Base-by-base conservation (phyloP, 306 rosid species). In the Arachis hypogaea region DNA sequence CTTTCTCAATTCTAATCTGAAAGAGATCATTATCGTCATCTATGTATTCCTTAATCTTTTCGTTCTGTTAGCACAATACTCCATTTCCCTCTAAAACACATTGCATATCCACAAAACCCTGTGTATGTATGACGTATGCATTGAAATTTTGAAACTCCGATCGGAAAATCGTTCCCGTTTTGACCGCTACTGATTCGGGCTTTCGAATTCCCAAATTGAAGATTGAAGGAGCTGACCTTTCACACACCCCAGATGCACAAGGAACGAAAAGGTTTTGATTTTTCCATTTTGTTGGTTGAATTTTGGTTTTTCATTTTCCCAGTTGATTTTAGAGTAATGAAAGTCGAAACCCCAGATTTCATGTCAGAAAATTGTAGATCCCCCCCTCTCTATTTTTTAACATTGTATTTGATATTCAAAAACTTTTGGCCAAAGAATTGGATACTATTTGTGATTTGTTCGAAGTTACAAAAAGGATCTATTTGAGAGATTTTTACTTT, bases 91-190 rank as follows among this genome's bases (percentile, higher is more conserved):
- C 46, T 45, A 60, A 11, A 36, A 36, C 22, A 45, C 66, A 60
- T 4, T 2, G 28, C 9, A 11, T 7, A 11, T 18, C 10, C 22
- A 7, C 66, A 38, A 1, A 38, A 9, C 38, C 28, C 28, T 60
- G 6, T 60, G 2, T 60, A 11, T 33, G 38, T 33, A 33, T 33
- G 38, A 33, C 3, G 2, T 40, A 6, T 6, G 30, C 30, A 38
- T 62, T 62, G 30, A 41, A 52, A 52, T 5, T 11, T 52, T n/a
- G 28, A 52, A 41, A 2, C 49, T 62, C 43, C 11, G 68, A 41
- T 63, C 51, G 51, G 36, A 16, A 14, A 52, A 42, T 10, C n/a
- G n/a, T 18, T 41, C 68, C 68, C 68, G 41, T 41, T 63, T 42
- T 43, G 9, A 41, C 22, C 28, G 51, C 30, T 33, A 42, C 68